phyloP scores from a whole-genome alignment of 177 flowering plant genomes.

The Vitis hybrid region DNA sequence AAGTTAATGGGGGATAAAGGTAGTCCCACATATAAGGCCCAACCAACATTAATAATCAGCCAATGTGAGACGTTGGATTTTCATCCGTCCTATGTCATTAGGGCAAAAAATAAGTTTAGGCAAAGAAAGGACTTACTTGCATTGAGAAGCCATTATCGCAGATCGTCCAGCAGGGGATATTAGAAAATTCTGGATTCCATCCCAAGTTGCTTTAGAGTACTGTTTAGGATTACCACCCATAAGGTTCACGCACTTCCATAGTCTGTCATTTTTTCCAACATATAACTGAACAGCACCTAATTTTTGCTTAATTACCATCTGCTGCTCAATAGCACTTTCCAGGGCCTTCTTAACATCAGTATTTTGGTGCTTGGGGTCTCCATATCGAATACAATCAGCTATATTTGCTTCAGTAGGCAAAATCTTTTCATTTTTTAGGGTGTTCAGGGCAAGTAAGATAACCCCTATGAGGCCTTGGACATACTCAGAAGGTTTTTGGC shows the following conservation, averaged over 20 bases:
- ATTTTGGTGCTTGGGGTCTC: conserved; percentile 54
- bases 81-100: too few relatives aligned
- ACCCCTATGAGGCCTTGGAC: conserved; percentile 69
- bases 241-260: conserved; percentile 86
- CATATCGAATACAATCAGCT: conserved; percentile 72
- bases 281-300: conserved; percentile 57
- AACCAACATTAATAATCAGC: too few relatives aligned
- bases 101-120: too few relatives aligned
- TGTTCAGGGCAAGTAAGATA: conserved; percentile 69
- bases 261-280: conserved; percentile 54
- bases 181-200: conserved; percentile 56
- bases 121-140: conserved; percentile 51
- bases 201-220: conserved; percentile 64
- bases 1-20: too few relatives aligned
- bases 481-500: conserved; percentile 52
- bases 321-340: conserved; percentile 63
- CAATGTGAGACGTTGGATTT: too few relatives aligned
- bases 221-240: conserved; percentile 51
- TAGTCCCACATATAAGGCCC: too few relatives aligned
- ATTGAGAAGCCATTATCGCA: conserved; percentile 55
- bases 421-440: conserved; percentile 69
- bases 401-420: conserved; percentile 83
- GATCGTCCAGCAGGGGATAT: conserved; percentile 60
- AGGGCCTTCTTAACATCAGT: conserved; percentile 72
- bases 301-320: conserved; percentile 58